A percentile compares a stretch with the other conserved stretches of the same genome.
phyloP scores from a whole-genome alignment of 495 filamentous ascomycete species.

The Tuber indicum region DNA sequence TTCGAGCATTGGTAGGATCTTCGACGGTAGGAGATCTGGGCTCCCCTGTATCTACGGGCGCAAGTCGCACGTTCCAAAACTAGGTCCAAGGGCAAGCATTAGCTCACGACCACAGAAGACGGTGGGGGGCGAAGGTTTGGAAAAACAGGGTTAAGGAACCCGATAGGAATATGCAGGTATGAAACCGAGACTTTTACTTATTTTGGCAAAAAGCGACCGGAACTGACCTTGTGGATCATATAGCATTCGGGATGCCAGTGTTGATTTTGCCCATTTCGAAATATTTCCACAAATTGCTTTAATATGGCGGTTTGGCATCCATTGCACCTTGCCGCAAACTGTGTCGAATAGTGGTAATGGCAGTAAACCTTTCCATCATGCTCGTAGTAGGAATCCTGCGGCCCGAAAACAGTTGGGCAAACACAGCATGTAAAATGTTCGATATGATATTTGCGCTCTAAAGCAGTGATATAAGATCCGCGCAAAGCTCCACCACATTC shows the following conservation, averaged over 20 bases:
- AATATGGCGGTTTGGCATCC: conserved; percentile 97
- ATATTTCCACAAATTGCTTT: conserved; percentile 99
- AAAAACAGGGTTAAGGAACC: conserved; percentile 8
- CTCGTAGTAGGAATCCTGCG: conserved; percentile 97
- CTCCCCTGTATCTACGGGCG: conserved; percentile 47
- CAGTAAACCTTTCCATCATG: conserved; percentile 96
- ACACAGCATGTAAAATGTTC: conserved; percentile 98
- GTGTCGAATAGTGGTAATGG: conserved; percentile 97
- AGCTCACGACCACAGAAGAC: conserved; percentile 14
- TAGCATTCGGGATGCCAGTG: conserved; percentile 99
- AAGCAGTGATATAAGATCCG: conserved; percentile 95
- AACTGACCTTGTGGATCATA: conserved; percentile 84
- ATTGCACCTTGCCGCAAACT: conserved; percentile 91
- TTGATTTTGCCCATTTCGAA: conserved; percentile 92
- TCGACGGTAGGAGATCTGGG: conserved; percentile 48
- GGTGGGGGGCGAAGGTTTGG: neutral
- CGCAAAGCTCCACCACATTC: conserved; percentile 89
- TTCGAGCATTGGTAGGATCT: conserved; percentile 65
- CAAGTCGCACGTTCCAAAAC: conserved; percentile 96
- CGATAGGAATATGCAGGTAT: conserved; percentile 12
- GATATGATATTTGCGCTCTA: conserved; percentile 97
- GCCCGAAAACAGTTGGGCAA: conserved; percentile 94
- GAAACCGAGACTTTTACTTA: conserved; percentile 1
- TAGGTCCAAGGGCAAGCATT: conserved; percentile 20
- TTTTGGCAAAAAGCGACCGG: conserved; percentile 4